Evolutionary conservation across 2,329 filamentous ascomycete genomes (phyloP).

Genomic region (Cordyceps cicadae): DNA sequence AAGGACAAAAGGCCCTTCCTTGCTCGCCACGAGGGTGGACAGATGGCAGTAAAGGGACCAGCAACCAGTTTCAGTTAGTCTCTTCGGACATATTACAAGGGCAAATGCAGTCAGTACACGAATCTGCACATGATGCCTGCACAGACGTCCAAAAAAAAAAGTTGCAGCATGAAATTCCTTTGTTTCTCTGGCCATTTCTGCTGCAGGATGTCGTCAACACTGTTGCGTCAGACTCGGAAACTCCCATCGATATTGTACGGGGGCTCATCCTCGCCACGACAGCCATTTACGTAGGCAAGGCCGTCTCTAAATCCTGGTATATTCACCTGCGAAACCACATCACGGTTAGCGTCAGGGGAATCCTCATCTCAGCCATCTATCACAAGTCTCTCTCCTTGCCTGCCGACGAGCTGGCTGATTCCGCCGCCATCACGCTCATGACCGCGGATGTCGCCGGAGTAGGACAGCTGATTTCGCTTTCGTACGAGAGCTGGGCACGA

Average conservation of each 20-base stretch:
- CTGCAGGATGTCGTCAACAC: neutral
- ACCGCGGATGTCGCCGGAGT: neutral
- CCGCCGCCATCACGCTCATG: neutral
- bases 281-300: neutral
- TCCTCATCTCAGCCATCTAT: neutral
- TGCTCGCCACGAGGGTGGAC: too few species aligned
- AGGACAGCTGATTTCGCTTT: neutral
- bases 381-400: neutral
- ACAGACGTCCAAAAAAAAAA: too few species aligned
- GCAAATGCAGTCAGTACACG: too few species aligned
- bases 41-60: too few species aligned
- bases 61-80: too few species aligned
- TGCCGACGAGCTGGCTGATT: neutral
- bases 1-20: too few species aligned
- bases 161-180: too few species aligned
- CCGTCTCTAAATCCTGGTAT: constrained; percentile 2
- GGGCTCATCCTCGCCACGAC: constrained; percentile 1
- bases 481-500: neutral
- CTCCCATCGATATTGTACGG: neutral
- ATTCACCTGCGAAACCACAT: neutral
- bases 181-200: too few species aligned
- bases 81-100: too few species aligned
- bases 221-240: neutral
- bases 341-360: neutral
- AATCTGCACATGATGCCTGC: too few species aligned